Base-by-base conservation (phyloP, 345 rosid species). In the Eucalyptus sp. region DNA sequence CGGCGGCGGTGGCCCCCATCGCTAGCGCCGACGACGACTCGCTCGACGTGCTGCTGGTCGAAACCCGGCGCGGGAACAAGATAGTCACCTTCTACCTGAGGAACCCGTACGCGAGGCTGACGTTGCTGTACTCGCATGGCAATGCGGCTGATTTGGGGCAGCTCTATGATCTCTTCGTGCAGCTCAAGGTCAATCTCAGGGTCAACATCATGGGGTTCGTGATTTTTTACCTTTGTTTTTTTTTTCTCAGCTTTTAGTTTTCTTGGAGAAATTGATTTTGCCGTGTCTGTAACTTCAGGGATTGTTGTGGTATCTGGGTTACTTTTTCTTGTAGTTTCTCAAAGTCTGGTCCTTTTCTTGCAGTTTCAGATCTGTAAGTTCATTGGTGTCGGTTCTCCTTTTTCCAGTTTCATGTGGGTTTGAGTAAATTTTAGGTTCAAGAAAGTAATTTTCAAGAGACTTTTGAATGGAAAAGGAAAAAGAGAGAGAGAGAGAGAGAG, bases 71-170 rank as follows among this genome's bases (percentile, higher is more conserved):
- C 20, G 99, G 99, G 22, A 96, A 96, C 94, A 96, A 95, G 96
- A 94, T 98, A 83, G 96, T 95, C 54, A 97, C 98, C 43, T 98
- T 98, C 88, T 98, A 95, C 91, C 88, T 98, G 48, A 96, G 80
- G 90, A 98, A 95, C 92, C 97, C 99, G 2, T 94, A 92, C 91
- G 99, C 99, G 22, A 94, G 98, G 87, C 99, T 98, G 90, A 98
- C 99, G 71, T 91, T 98, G 89, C 95, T 98, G 3, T 98, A 98
- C 90, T 98, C 99, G 14, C 99, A 97, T 91, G 99, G 99, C 80
- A 98, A 98, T 93, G 99, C 99, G 27, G 99, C 99, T 79, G 99
- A 98, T 94, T 96, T 98, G 89, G 99, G 99, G 81, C 99, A 98
- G 92, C 99, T 98, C 90, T 96, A 97, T 84, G 99, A 97, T 92